Evolutionary conservation across 2,329 filamentous ascomycete species (phyloP).

Genomic region (Botrytis galanthina): DNA sequence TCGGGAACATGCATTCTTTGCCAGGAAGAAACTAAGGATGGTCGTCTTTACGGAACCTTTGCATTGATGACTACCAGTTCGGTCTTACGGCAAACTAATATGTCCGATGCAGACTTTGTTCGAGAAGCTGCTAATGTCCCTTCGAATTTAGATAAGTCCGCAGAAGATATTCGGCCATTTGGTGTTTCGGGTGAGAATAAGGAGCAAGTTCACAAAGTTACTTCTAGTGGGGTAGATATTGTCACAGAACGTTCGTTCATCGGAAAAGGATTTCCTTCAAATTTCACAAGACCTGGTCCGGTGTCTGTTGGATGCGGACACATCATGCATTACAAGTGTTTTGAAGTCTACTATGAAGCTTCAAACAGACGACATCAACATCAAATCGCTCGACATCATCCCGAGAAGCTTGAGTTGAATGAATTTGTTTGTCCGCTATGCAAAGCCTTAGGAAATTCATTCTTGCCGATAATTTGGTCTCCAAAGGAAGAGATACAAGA

Average conservation of each 20-base stretch:
- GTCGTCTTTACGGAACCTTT: slow-evolving; percentile 87
- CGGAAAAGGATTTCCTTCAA: slow-evolving; percentile 81
- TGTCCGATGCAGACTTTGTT: slow-evolving; percentile 78
- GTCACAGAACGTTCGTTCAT: slow-evolving; percentile 75
- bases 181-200: slow-evolving; percentile 87
- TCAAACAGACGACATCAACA: slow-evolving; percentile 81
- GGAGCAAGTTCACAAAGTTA: slow-evolving; percentile 71
- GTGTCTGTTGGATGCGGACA: slow-evolving; percentile 92
- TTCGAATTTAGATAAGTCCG: slow-evolving; percentile 77
- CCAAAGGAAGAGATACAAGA: slow-evolving; percentile 82
- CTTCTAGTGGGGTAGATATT: slow-evolving; percentile 68
- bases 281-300: slow-evolving; percentile 66
- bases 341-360: slow-evolving; percentile 85
- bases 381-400: slow-evolving; percentile 92
- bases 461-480: slow-evolving; percentile 94
- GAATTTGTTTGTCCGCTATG: slow-evolving; percentile 97
- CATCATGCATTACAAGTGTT: slow-evolving; percentile 97
- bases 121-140: slow-evolving; percentile 79
- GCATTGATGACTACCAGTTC: slow-evolving; percentile 82
- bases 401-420: slow-evolving; percentile 72
- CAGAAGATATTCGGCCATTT: slow-evolving; percentile 81
- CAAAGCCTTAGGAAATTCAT: slow-evolving; percentile 93
- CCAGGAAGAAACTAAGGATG: slow-evolving; percentile 92
- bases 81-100: slow-evolving; percentile 82
- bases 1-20: slow-evolving; percentile 92